Evolutionary conservation across 352 stramenopile genomes (phyloP).

Genomic region (Stephanocyclus meneghinianus): DNA sequence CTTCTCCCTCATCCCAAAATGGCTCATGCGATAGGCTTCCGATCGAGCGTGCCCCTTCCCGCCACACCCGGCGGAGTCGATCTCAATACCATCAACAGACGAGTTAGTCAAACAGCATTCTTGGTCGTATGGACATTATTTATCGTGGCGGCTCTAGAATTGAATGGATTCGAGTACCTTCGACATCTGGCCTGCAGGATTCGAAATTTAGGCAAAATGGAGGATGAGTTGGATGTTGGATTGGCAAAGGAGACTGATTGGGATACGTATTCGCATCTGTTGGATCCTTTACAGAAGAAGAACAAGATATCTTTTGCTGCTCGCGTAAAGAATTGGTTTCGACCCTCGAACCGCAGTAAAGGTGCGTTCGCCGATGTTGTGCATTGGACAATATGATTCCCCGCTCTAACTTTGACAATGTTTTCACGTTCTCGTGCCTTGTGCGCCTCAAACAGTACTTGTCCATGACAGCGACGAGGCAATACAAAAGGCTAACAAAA

Average conservation of each 20-base stretch:
- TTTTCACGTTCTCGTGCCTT: neutral
- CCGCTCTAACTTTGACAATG: neutral
- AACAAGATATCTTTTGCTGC: neutral
- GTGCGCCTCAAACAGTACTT: neutral
- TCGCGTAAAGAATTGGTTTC: slow-evolving; percentile 3
- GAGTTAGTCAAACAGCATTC: neutral
- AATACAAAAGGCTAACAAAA: slow-evolving; percentile 18
- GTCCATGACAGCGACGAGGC: neutral
- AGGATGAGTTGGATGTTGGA: neutral
- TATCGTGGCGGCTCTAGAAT: neutral
- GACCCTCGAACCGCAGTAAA: neutral
- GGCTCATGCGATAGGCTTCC: neutral
- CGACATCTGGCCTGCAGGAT: slow-evolving; percentile 2
- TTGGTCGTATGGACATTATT: neutral
- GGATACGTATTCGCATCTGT: slow-evolving; percentile 21
- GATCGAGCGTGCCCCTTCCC: neutral
- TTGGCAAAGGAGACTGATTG: slow-evolving; percentile 11
- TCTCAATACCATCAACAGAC: neutral
- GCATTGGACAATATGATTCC: slow-evolving; percentile 1
- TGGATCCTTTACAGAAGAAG: slow-evolving; percentile 8
- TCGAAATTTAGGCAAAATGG: slow-evolving; percentile 4
- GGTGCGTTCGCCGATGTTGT: neutral
- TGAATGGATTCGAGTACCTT: slow-evolving; percentile 12
- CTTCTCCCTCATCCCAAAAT: slow-evolving; percentile 1
- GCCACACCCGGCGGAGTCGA: neutral